Evolutionary conservation across 768 basidiomycete genomes (phyloP).

Genomic region (Xerocomus spinulosus): DNA sequence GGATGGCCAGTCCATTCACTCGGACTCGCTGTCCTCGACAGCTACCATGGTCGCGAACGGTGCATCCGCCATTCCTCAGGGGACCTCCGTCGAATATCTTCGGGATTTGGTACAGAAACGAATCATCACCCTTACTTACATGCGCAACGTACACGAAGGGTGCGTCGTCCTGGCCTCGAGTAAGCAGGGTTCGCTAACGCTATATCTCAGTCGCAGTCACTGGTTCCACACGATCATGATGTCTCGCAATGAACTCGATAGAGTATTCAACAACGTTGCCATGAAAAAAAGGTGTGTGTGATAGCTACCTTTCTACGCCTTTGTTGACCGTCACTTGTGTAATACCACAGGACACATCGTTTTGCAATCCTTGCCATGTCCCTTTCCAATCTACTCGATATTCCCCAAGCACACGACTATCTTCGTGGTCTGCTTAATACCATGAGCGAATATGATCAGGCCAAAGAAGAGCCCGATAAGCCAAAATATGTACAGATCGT

Average conservation of each 20-base stretch:
- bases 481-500: slow-evolving; percentile 58
- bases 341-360: slow-evolving; percentile 58
- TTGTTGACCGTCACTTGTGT: slow-evolving; percentile 4
- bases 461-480: slow-evolving; percentile 48
- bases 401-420: slow-evolving; percentile 74
- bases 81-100: slow-evolving; percentile 73
- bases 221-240: slow-evolving; percentile 89
- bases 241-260: slow-evolving; percentile 67
- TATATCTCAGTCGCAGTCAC: slow-evolving; percentile 56
- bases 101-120: slow-evolving; percentile 79
- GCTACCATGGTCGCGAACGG: slow-evolving; percentile 36
- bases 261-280: slow-evolving; percentile 63
- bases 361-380: slow-evolving; percentile 87
- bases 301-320: neutral
- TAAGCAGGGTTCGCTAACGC: slow-evolving; percentile 1
- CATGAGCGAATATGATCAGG: slow-evolving; percentile 73
- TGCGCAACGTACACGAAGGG: slow-evolving; percentile 86
- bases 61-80: slow-evolving; percentile 39
- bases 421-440: slow-evolving; percentile 69
- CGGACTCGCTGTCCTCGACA: slow-evolving; percentile 39
- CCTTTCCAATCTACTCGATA: slow-evolving; percentile 75
- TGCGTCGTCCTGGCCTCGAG: slow-evolving; percentile 34
- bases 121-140: slow-evolving; percentile 78
- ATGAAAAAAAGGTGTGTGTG: slow-evolving; percentile 72
- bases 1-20: slow-evolving; percentile 67